Base-by-base conservation (phyloP, 1,139 yeast species). In the Yamadazyma sp. region DNA sequence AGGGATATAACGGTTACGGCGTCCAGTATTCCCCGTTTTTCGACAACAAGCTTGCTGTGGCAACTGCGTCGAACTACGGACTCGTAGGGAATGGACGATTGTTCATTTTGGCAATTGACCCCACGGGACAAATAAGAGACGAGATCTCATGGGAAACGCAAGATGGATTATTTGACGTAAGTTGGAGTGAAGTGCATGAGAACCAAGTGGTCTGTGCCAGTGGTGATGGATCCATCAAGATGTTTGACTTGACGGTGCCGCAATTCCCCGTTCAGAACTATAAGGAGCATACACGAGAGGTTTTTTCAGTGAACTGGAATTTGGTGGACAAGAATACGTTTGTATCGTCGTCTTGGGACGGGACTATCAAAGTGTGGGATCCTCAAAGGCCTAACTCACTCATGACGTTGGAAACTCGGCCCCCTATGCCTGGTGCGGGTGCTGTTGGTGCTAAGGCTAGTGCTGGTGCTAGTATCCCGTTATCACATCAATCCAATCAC, bases 151-250 rank as follows among this genome's bases (percentile, higher is more conserved):
- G 88, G 70, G 91, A 89, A 46, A 91, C 98, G 1, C 97, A 91
- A 59, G 98, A 92, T 61, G 96, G 97, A 4, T 66, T 91, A 17
- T 89, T 87, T 56, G 95, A 87, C 53, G 65, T 87, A 4, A 77
- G 94, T 1, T 92, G 98, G 98, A 85, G 92, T 42, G 98, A 92
- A 59, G 46, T 73, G 11, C 92, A 92, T 58, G 97, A 88, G 50
- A 89, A 88, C 59, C 98, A 91, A 55, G 74, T 86, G 6, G 76
- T 79, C 3, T 81, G 79, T 0, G 94, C 95, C 15, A 81, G 85
- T 48, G 98, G 98, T 1, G 98, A 92, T 61, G 98, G 98, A 0
- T 72, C 88, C 0, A 66, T 92, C 32, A 84, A 89, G 50, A 61
- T 92, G 40, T 92, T 88, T 58, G 98, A 92, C 60, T 69, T 76